Evolutionary conservation across 345 rosid genomes (phyloP), one percentile per base, ranked within the genome.

Genomic region (Xanthoceras sorbifolium): DNA sequence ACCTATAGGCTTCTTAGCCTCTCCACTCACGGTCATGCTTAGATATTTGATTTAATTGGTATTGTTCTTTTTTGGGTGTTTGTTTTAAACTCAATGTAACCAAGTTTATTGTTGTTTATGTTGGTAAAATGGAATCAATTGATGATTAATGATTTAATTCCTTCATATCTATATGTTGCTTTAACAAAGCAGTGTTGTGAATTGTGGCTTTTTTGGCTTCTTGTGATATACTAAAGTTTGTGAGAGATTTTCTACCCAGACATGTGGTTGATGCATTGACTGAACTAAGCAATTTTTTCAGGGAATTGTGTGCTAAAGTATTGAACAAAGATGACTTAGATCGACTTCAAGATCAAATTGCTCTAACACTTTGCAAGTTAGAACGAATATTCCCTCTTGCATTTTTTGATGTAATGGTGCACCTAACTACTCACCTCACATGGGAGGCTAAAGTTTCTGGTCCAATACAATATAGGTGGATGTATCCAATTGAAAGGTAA

Each of bases 41-140:
- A 72, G 50, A 75, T 69, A 60, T 75, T 66, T 77, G 69, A 82
- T 83, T 69, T 78, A n/a, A n/a, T n/a, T n/a, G n/a, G n/a, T n/a
- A n/a, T n/a, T n/a, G n/a, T n/a, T n/a, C n/a, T n/a, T n/a, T n/a
- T n/a, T n/a, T n/a, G n/a, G n/a, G n/a, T n/a, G n/a, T n/a, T n/a
- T n/a, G n/a, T n/a, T n/a, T n/a, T n/a, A n/a, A n/a, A n/a, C n/a
- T n/a, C n/a, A n/a, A n/a, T n/a, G n/a, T n/a, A n/a, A n/a, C n/a
- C n/a, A n/a, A n/a, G n/a, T n/a, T n/a, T n/a, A n/a, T n/a, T n/a
- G n/a, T n/a, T n/a, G n/a, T n/a, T n/a, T n/a, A n/a, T n/a, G n/a
- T n/a, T n/a, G n/a, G n/a, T n/a, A n/a, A n/a, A n/a, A n/a, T n/a
- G n/a, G n/a, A n/a, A n/a, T n/a, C n/a, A n/a, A n/a, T n/a, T n/a